Evolutionary conservation across 2,329 filamentous ascomycete genomes (phyloP).

Genomic region (Emergomyces orientalis): DNA sequence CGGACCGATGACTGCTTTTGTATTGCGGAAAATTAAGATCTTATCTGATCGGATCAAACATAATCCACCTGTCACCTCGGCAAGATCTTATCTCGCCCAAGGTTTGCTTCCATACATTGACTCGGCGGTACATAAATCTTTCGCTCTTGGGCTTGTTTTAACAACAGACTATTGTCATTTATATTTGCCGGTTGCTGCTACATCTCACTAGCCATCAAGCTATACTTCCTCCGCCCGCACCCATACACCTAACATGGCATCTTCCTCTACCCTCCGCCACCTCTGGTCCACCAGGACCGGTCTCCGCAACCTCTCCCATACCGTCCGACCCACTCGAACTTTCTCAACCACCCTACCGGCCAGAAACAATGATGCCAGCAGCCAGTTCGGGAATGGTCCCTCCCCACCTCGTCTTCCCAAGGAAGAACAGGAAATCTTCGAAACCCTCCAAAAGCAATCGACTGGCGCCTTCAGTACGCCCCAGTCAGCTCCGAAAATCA

Average conservation of each 20-base stretch:
- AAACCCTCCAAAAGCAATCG: slow-evolving; percentile 68
- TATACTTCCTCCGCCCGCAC: background rate
- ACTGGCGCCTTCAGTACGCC: slow-evolving; percentile 69
- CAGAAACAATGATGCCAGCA: slow-evolving; percentile 17
- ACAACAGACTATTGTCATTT: background rate
- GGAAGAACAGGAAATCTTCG: slow-evolving; percentile 82
- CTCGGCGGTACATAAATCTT: no score
- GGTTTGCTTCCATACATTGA: background rate
- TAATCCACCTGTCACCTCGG: background rate
- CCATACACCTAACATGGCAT: background rate
- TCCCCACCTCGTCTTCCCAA: slow-evolving; percentile 78
- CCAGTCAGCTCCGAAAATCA: slow-evolving; percentile 35
- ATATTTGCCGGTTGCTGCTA: background rate
- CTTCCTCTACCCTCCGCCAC: background rate
- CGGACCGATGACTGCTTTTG: background rate
- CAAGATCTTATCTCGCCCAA: background rate
- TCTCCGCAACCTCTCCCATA: background rate
- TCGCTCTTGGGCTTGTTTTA: background rate
- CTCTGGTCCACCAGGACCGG: background rate
- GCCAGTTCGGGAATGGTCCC: slow-evolving; percentile 42
- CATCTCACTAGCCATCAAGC: background rate
- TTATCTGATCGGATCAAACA: slow-evolving; percentile 6
- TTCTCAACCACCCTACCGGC: slow-evolving; percentile 2
- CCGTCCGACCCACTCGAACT: background rate
- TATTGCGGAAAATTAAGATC: background rate